phyloP scores from a whole-genome alignment of 2,329 filamentous ascomycete species.

The Coleophoma cylindrospora region DNA sequence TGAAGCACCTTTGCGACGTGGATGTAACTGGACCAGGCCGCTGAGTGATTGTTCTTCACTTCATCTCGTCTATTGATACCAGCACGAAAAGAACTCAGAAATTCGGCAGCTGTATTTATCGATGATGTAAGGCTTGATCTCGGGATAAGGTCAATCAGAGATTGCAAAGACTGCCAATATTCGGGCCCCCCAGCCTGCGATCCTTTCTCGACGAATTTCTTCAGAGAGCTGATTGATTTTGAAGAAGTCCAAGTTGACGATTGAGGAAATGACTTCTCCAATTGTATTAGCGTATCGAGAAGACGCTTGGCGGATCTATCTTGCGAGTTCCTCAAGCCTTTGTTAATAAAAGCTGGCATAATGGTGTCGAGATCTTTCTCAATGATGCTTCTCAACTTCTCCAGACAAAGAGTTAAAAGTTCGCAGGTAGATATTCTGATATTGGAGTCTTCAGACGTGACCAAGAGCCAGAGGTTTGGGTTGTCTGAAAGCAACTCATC shows the following conservation, averaged over 20 bases:
- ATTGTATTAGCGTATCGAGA: slow-evolving; percentile 56
- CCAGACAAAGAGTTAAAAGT: slow-evolving; percentile 43
- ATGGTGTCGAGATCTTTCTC: slow-evolving; percentile 45
- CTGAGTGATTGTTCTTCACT: slow-evolving; percentile 57
- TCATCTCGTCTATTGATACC: slow-evolving; percentile 75
- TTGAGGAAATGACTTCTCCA: slow-evolving; percentile 61
- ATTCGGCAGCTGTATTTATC: slow-evolving; percentile 47
- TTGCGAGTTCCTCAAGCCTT: slow-evolving; percentile 70
- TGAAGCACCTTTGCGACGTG: slow-evolving; percentile 53
- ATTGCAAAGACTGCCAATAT: slow-evolving; percentile 68
- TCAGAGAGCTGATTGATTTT: slow-evolving; percentile 54
- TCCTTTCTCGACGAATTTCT: slow-evolving; percentile 73
- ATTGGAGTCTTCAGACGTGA: slow-evolving; percentile 54
- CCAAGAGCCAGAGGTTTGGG: slow-evolving; percentile 57
- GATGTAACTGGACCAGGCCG: slow-evolving; percentile 74
- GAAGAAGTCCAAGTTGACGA: slow-evolving; percentile 61
- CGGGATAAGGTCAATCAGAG: slow-evolving; percentile 55
- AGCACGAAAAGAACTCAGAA: slow-evolving; percentile 63
- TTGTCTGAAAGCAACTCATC: slow-evolving; percentile 61
- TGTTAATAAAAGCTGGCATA: slow-evolving; percentile 59
- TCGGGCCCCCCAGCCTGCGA: slow-evolving; percentile 69
- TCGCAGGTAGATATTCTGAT: slow-evolving; percentile 48
- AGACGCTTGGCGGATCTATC: slow-evolving; percentile 69
- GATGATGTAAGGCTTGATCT: slow-evolving; percentile 47
- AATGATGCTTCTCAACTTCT: slow-evolving; percentile 39